Evolutionary conservation across 2,329 filamentous ascomycete species (phyloP), one percentile per base, ranked within the genome.

Genomic region (Alternaria brassicicola): DNA sequence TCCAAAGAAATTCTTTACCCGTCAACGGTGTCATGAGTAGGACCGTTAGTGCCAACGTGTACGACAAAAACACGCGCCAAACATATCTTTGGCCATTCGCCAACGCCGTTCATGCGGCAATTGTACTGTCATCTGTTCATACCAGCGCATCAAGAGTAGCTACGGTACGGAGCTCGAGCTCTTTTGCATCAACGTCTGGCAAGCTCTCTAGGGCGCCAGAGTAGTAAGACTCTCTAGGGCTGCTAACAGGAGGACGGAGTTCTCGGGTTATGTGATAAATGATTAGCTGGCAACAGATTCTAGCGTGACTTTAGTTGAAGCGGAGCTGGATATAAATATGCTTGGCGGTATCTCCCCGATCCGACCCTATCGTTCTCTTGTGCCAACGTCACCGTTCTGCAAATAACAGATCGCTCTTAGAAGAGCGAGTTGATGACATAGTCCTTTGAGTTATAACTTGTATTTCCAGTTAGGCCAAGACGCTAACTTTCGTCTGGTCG

Each of bases 1-100:
- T 63, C 28, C 72, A 72, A 66, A 72, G 67, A 42, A 71, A 73
- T 66, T 78, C 30, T 51, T 57, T n/a, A 53, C 46, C 19, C 13
- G 77, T 66, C 3, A 76, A 67, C 63, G 76, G 65, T 69, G 79
- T 64, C 69, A 82, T 74, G n/a, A 73, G 83, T 79, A 84, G 88
- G 58, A 82, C 86, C 3, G 77, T 84, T 6, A 87, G 84, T 0
- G 81, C 86, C 21, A 89, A 89, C 64, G 78, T 89, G 2, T 83
- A 67, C 19, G 61, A 63, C 26, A 56, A 55, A 39, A 0, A 81
- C 84, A 35, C 88, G 88, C 65, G 78, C 88, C 6, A 52, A 28
- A 33, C 28, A 4, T 52, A 52, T 25, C 38, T 87, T 1, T 89
- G 86, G 83, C 87, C 88, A 0, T 90, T 89, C 60, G 82, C 85